These are phyloP conservation scores for Irpex sp. DNA, from an alignment of 1,284 basidiomycete genomes.

Conservation along the genomic window DNA sequence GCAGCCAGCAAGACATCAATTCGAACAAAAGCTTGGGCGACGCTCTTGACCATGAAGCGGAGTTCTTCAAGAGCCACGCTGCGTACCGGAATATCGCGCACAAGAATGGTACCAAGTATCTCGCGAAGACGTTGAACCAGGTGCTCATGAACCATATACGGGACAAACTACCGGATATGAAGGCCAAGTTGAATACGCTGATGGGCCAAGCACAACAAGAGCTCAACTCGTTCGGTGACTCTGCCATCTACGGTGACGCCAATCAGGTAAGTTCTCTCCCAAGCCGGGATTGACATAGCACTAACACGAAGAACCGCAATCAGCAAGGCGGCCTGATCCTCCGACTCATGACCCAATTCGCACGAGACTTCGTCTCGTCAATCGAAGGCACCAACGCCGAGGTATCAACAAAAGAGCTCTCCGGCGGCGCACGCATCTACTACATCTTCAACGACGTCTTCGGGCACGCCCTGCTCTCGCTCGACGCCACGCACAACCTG, in stretches of 20 bases:
- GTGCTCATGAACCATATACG: slow-evolving; percentile 97
- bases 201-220: slow-evolving; percentile 99
- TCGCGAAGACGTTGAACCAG: slow-evolving; percentile 93
- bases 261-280: slow-evolving; percentile 59
- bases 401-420: slow-evolving; percentile 97
- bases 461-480: slow-evolving; percentile 85
- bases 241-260: slow-evolving; percentile 88
- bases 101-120: slow-evolving; percentile 94
- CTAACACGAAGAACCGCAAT: background rate
- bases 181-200: slow-evolving; percentile 94
- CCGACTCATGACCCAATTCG: slow-evolving; percentile 98
- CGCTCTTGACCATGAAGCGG: slow-evolving; percentile 82
- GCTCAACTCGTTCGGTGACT: slow-evolving; percentile 93
- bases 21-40: slow-evolving; percentile 83
- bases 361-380: slow-evolving; percentile 94
- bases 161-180: slow-evolving; percentile 99
- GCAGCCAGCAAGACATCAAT: slow-evolving; percentile 98
- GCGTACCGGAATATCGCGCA: slow-evolving; percentile 96
- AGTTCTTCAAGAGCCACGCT: slow-evolving; percentile 89
- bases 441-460: slow-evolving; percentile 99
- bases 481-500: slow-evolving; percentile 90
- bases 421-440: slow-evolving; percentile 96
- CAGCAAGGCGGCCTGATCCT: slow-evolving; percentile 85
- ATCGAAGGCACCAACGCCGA: slow-evolving; percentile 98
- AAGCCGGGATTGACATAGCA: background rate